Conservation (phyloP, 352 stramenopile genomes). For the Phytophthora macrochlamydospora region DNA sequence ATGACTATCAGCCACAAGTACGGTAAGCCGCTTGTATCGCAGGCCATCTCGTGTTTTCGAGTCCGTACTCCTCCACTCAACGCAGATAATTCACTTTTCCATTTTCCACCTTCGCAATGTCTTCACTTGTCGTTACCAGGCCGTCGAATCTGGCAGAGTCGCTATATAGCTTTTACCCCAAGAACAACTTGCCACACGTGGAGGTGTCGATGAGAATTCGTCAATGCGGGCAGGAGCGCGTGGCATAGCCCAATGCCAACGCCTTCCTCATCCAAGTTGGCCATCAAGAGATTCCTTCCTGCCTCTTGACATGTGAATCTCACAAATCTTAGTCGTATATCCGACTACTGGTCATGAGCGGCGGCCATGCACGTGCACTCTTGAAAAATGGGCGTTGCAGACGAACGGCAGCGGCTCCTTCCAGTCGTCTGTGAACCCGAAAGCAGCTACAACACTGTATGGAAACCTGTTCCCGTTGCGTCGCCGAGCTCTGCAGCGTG, state of each 20-base stretch:
- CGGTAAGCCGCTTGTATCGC: conserved; percentile 44
- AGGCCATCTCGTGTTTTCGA: background rate
- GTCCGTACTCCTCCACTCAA: background rate
- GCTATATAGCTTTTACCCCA: background rate
- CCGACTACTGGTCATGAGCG: background rate
- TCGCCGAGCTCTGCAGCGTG: background rate
- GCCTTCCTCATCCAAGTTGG: background rate
- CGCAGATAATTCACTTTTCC: background rate
- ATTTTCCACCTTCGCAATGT: background rate
- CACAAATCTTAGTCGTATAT: conserved; percentile 18
- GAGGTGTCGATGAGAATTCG: background rate
- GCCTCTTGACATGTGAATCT: conserved; percentile 12
- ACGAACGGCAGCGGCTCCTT: conserved; percentile 23
- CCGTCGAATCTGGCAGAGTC: background rate
- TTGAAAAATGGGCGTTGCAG: conserved; percentile 21
- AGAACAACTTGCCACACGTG: background rate
- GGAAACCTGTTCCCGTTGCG: conserved; percentile 17
- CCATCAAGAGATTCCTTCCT: conserved; percentile 5
- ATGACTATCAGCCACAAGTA: conserved; percentile 93
- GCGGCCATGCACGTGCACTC: conserved; percentile 1
- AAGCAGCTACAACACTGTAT: conserved; percentile 10
- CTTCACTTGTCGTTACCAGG: background rate
- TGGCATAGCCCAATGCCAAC: conserved; percentile 12
- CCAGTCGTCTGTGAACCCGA: conserved; percentile 5
- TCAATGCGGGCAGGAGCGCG: conserved; percentile 2